Conservation (phyloP, 2,329 filamentous ascomycete genomes). For the Emericellopsis cladophorae region DNA sequence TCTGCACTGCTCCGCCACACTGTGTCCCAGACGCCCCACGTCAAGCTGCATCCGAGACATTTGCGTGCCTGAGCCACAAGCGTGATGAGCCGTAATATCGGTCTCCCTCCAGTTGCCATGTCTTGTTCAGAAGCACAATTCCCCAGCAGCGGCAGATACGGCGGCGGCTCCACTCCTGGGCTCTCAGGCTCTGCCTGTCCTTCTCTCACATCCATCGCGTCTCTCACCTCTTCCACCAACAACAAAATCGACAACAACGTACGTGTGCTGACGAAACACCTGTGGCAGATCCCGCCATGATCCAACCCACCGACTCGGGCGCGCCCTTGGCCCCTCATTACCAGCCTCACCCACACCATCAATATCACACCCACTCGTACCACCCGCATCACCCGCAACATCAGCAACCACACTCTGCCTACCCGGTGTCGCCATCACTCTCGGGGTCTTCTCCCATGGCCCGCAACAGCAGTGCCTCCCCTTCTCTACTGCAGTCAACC, state of each 20-base stretch:
- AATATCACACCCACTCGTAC: conserved; percentile 27
- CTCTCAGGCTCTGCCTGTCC: too few relatives aligned
- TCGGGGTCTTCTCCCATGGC: conserved; percentile 34
- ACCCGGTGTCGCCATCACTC: conserved; percentile 51
- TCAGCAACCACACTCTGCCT: conserved; percentile 38
- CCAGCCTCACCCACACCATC: conserved; percentile 36
- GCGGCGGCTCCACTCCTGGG: too few relatives aligned
- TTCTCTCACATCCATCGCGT: too few relatives aligned
- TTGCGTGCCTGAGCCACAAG: too few relatives aligned
- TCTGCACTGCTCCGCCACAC: background rate
- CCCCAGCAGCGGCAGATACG: too few relatives aligned
- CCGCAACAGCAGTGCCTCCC: conserved; percentile 50
- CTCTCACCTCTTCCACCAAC: background rate
- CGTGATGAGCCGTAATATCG: too few relatives aligned
- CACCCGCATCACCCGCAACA: conserved; percentile 26
- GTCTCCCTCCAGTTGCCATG: too few relatives aligned
- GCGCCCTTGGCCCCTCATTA: conserved; percentile 30
- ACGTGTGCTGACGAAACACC: background rate
- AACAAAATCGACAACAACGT: background rate
- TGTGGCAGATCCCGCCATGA: conserved; percentile 39
- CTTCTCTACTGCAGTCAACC: conserved; percentile 40
- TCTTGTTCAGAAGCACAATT: too few relatives aligned
- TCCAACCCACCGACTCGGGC: conserved; percentile 40
- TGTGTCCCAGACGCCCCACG: background rate
- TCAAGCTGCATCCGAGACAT: too few relatives aligned